phyloP scores from a whole-genome alignment of 139 green algal genomes.

The Chlorella vulgaris region DNA sequence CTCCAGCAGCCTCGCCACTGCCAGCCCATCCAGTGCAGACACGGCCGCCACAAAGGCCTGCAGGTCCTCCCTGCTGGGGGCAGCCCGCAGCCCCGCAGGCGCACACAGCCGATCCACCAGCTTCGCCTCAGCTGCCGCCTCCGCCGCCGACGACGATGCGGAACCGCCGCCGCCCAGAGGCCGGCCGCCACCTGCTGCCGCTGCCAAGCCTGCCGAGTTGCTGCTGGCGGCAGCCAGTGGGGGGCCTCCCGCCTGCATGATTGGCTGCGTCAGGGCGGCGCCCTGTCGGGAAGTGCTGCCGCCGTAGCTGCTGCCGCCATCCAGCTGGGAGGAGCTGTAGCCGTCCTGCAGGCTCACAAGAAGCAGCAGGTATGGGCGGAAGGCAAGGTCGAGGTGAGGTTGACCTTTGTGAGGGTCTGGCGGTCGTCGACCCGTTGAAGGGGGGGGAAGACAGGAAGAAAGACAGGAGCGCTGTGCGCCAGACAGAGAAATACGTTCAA shows the following conservation, averaged over 20 bases:
- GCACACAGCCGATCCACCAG: conserved; percentile 68
- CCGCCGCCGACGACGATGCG: neutral
- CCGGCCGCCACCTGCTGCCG: neutral
- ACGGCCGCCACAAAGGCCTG: conserved; percentile 69
- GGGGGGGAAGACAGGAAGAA: no score
- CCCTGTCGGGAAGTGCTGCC: neutral
- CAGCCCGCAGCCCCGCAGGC: conserved; percentile 65
- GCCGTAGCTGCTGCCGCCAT: neutral
- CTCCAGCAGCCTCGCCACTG: conserved; percentile 65
- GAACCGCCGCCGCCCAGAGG: neutral
- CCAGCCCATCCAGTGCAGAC: conserved; percentile 63
- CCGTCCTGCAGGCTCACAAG: neutral
- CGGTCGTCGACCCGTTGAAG: no score
- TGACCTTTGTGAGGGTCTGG: no score
- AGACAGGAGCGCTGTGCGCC: no score
- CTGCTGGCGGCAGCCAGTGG: neutral
- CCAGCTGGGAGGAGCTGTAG: neutral
- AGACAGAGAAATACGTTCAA: no score
- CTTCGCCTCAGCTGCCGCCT: neutral
- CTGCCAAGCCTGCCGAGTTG: neutral
- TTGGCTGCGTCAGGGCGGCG: neutral
- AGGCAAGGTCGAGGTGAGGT: no score
- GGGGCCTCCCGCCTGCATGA: neutral
- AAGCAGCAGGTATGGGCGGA: neutral
- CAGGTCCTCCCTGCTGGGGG: conserved; percentile 65